Base-by-base conservation (phyloP, 192 early-diverging fungal genomes). In the Powellomyces hirtus region DNA sequence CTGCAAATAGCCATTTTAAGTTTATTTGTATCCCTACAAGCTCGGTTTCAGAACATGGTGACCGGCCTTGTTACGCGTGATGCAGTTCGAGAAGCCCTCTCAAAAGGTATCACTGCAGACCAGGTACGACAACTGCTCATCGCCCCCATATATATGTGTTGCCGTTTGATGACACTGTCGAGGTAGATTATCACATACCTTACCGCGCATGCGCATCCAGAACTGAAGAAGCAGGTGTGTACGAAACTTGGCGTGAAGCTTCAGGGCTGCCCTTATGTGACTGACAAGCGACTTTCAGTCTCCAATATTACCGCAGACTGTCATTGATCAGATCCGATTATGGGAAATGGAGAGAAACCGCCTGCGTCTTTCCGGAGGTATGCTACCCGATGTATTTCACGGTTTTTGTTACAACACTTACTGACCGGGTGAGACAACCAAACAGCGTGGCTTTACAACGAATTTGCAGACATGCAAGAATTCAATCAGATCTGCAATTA, bases 331-430 rank as follows among this genome's bases (percentile, higher is more conserved):
- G 77, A 92, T 98, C 36, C 75, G 92, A 38, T 73, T 98, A 57
- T 98, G 96, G 96, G 96, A 98, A 75, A 88, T 91, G 76, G 96
- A 98, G 72, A 81, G 90, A 59, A 92, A 98, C 66, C 76, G 96
- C 14, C 68, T 98, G 18, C 58, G 68, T 5, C 29, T 70, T 6
- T 62, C 57, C 24, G 35, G 46, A 42, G 75, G 77, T 76, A 50
- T 6, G 62, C n/a, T 8, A 26, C 22, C 26, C 8, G 20, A 20
- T 3, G 40, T 42, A 13, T 42, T 10, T 13, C 40, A 42, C 40
- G 40, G 40, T 42, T 10, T 42, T 42, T 42, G 40, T 13, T 14
- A n/a, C 26, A 53, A 11, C 40, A 18, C 40, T 18, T 42, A 18
- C 18, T 7, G 40, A 7, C 40, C n/a, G n/a, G n/a, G n/a, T n/a